Base-by-base conservation (phyloP, 2,329 filamentous ascomycete species). In the Xylaria sp. region DNA sequence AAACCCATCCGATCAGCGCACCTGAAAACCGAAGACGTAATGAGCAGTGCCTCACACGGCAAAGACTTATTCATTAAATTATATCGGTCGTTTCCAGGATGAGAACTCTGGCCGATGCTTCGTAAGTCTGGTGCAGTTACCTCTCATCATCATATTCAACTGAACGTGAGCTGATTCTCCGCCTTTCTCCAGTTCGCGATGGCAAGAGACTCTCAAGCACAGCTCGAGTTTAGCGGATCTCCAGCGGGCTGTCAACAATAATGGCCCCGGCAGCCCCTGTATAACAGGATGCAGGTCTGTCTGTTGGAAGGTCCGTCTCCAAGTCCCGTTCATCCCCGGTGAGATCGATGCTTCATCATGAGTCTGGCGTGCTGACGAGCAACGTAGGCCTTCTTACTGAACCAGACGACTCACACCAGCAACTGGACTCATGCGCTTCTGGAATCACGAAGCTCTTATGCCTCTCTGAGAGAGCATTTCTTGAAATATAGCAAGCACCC, bases 401-500 rank as follows among this genome's bases (percentile, higher is more conserved):
- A 94, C 77, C 89, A 91, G 71, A 86, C 87, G 60, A 82, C 90
- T 10, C 85, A 91, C 62, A 84, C 85, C 35, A 82, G 86, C 48
- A 86, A 87, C 82, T 97, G 94, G 94, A 83, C 86, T 40, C 85
- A 87, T 66, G 86, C 86, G 60, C 82, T 97, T 29, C 81, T 85
- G 23, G 88, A 93, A 72, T 90, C 90, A 32, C 89, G 95, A 72
- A 87, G 86, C 68, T 88, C 89, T n/a, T 98, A 98, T 80, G 82
- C 85, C 23, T 89, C 91, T 25, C 83, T 93, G 2, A 87, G 90
- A 71, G 86, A 90, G 1, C 92, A 94, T 77, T 92, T 96, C 74
- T 82, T 98, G 60, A 91, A 90, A 77, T 94, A 91, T 72, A 93
- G 97, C 77, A 90, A 94, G 69, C 91, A 97, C 72, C 94, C 94